Evolutionary conservation across 2,329 filamentous ascomycete species (phyloP).

Genomic region (Penicillium sumatraense): DNA sequence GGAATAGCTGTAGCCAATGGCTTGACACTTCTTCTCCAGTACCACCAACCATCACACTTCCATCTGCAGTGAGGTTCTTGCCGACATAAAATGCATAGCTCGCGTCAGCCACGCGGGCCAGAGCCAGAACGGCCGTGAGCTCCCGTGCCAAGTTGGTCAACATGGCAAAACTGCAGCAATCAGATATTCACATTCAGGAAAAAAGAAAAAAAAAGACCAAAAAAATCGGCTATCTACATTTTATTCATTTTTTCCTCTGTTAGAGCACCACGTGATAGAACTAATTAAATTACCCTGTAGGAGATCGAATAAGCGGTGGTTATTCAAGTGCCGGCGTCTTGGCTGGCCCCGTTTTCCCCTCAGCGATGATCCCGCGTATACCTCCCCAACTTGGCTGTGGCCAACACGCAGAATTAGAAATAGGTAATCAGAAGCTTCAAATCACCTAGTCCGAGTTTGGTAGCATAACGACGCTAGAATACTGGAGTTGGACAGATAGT

Average conservation of each 20-base stretch:
- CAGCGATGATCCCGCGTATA: background rate
- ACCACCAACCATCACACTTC: background rate
- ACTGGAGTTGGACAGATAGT: too few species aligned
- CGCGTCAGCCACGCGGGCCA: background rate
- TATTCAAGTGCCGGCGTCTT: background rate
- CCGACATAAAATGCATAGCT: slow-evolving; percentile 1
- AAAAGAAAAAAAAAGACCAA: too few species aligned
- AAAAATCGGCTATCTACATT: too few species aligned
- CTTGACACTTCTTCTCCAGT: slow-evolving; percentile 1
- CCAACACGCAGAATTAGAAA: background rate
- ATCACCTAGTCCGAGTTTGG: too few species aligned
- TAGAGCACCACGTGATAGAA: background rate
- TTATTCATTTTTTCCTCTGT: background rate
- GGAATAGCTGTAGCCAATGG: slow-evolving; percentile 1
- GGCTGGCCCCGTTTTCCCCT: background rate
- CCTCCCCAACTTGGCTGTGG: background rate
- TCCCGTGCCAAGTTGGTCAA: background rate
- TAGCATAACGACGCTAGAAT: too few species aligned
- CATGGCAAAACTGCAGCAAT: background rate
- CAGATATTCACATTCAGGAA: background rate
- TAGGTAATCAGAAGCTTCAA: background rate
- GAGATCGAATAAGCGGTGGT: background rate
- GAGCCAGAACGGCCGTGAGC: background rate
- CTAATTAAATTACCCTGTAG: background rate
- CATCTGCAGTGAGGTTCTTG: background rate